Evolutionary conservation across 1,284 basidiomycete genomes (phyloP).

Genomic region (Vanrija sp.): DNA sequence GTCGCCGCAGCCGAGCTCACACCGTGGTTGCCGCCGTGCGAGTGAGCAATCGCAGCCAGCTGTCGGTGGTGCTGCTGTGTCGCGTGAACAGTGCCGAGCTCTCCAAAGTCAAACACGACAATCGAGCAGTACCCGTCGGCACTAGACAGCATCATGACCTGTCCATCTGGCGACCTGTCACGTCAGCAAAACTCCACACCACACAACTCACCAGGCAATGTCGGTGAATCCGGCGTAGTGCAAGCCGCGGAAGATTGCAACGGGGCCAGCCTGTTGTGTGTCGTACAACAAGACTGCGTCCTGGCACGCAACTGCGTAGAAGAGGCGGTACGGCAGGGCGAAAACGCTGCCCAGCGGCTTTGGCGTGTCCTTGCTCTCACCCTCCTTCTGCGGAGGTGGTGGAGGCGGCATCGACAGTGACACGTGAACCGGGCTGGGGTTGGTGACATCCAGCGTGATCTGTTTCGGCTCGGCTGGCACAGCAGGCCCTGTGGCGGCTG

Average conservation of each 20-base stretch:
- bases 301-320: constrained; percentile 95
- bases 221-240: constrained; percentile 99
- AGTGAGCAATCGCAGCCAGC: constrained; percentile 77
- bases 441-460: constrained; percentile 68
- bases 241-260: constrained; percentile 88
- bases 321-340: constrained; percentile 85
- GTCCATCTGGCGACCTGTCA: constrained; percentile 87
- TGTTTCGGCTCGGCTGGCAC: constrained; percentile 51
- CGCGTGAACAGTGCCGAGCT: constrained; percentile 78
- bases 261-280: constrained; percentile 89
- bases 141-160: constrained; percentile 84
- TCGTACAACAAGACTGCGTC: constrained; percentile 94
- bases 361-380: constrained; percentile 19
- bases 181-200: neutral
- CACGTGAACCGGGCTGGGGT: constrained; percentile 46
- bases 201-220: constrained; percentile 73
- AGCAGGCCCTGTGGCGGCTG: constrained; percentile 52
- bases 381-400: constrained; percentile 46
- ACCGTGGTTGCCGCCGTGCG: constrained; percentile 54
- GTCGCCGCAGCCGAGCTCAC: constrained; percentile 17
- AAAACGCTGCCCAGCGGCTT: constrained; percentile 57
- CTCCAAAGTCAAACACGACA: constrained; percentile 70
- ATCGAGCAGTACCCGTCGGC: constrained; percentile 97
- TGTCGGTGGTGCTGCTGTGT: constrained; percentile 84
- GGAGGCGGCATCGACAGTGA: constrained; percentile 47